Base-by-base conservation (phyloP, 495 filamentous ascomycete genomes). In the Podospora appendiculata region DNA sequence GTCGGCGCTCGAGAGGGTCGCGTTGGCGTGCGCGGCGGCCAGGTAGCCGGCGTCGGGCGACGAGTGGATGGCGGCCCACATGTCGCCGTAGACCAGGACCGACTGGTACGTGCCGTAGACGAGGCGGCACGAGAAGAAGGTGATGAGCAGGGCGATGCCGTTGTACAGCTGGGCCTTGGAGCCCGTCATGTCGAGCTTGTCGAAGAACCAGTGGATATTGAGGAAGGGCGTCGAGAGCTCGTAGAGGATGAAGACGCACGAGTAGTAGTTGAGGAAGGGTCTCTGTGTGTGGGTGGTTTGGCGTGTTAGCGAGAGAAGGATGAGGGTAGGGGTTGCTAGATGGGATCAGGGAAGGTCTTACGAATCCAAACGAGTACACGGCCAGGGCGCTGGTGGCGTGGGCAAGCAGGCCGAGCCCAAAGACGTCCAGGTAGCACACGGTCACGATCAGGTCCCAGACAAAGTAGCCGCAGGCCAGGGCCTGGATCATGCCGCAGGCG, bases 201-300 rank as follows among this genome's bases (percentile, higher is more conserved):
- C 93, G 64, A 87, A 91, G 79, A 99, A 97, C 93, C 93, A 99
- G 78, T 99, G 93, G 70, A 97, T 87, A 67, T 95, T 94, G 61
- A 94, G 83, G 74, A 95, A 92, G 12, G 90, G 90, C 58, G 83
- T 86, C 49, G 89, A 96, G 51, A 99, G 87, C 74, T 99, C 93
- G 78, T 95, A 99, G 60, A 99, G 89, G 62, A 99, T 89, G 74
- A 99, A 97, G 48, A 83, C 81, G 14, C 84, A 79, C 49, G 82
- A 88, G 70, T 96, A 97, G 76, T 83, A 96, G 73, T 96, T 96
- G 57, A 96, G 73, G 64, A 95, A 95, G 0, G 93, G 93, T 55
- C 89, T 77, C 91, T 96, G 64, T 58, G 14, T 18, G n/a, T n/a
- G n/a, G n/a, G n/a, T 33, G 12, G 25, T 25, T 25, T 25, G 25